phyloP scores from a whole-genome alignment of 768 basidiomycete genomes.

The Nevesoporus exiguus region DNA sequence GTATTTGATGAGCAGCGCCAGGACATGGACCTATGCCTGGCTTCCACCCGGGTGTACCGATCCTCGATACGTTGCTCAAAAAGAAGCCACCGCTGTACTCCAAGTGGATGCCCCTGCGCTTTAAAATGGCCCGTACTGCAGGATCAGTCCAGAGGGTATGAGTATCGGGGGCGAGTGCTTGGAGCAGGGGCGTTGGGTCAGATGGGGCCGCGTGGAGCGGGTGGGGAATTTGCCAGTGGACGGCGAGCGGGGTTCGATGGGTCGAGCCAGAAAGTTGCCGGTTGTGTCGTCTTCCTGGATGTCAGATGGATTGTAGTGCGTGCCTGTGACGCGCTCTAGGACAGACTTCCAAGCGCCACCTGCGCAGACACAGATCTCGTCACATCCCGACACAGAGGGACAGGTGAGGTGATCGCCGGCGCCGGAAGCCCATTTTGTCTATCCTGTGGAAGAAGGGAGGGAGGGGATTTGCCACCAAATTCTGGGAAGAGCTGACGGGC shows the following conservation, averaged over 20 bases:
- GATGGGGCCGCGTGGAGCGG: slow-evolving; percentile 15
- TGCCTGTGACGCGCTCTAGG: slow-evolving; percentile 28
- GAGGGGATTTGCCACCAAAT: slow-evolving; percentile 14
- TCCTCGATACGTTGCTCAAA: slow-evolving; percentile 62
- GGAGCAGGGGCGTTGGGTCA: slow-evolving; percentile 53
- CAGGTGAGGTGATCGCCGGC: not conserved
- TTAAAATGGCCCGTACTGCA: slow-evolving; percentile 50
- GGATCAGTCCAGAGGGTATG: slow-evolving; percentile 58
- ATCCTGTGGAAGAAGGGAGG: slow-evolving; percentile 26
- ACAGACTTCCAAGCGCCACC: slow-evolving; percentile 58
- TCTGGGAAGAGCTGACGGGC: slow-evolving; percentile 50
- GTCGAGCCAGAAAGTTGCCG: slow-evolving; percentile 8
- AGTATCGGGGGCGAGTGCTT: slow-evolving; percentile 57
- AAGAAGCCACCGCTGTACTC: slow-evolving; percentile 72
- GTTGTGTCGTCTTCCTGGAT: not conserved
- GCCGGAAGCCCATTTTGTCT: slow-evolving; percentile 26
- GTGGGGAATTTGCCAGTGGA: not conserved
- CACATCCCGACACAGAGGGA: not conserved
- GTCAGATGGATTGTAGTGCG: not conserved
- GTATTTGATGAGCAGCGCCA: no score
- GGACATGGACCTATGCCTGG: slow-evolving; percentile 56
- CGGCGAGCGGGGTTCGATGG: not conserved
- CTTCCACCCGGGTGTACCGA: slow-evolving; percentile 50
- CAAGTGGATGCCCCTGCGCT: slow-evolving; percentile 47
- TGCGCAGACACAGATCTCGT: slow-evolving; percentile 50